Evolutionary conservation across 176 grass and related monocot genomes (phyloP).

Genomic region (Elaeis guineensis): DNA sequence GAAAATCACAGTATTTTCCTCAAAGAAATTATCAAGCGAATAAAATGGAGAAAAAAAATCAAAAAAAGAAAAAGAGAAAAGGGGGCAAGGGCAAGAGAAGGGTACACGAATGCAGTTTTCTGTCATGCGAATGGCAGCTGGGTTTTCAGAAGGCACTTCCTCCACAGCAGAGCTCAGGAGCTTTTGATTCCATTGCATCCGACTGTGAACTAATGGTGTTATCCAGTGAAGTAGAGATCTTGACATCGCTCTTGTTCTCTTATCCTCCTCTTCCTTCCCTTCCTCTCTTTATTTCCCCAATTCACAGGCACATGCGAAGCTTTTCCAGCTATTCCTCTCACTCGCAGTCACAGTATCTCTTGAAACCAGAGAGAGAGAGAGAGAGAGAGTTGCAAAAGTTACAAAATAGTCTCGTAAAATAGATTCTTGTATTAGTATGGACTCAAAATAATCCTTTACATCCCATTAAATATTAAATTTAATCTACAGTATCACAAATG

Average conservation of each 20-base stretch:
- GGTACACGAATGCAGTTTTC: constrained; percentile 34
- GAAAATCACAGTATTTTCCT: neutral
- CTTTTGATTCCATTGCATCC: constrained; percentile 5
- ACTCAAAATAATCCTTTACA: too few species aligned
- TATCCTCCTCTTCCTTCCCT: too few species aligned
- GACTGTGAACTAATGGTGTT: constrained; percentile 5
- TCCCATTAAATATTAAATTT: too few species aligned
- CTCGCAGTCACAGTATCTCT: too few species aligned
- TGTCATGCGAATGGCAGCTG: constrained; percentile 21
- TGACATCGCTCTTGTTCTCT: neutral
- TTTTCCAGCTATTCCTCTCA: too few species aligned
- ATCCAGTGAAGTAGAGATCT: constrained; percentile 18
- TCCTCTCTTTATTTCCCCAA: too few species aligned
- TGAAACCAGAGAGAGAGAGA: too few species aligned
- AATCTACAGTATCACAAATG: too few species aligned
- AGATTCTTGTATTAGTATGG: too few species aligned
- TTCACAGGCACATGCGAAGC: too few species aligned
- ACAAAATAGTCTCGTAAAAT: too few species aligned
- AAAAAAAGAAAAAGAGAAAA: neutral
- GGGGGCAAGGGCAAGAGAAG: neutral
- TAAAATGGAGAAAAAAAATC: neutral
- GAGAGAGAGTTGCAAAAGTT: too few species aligned
- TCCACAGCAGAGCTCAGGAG: constrained; percentile 1
- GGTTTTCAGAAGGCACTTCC: neutral
- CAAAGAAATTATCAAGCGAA: neutral